Conservation (phyloP, 345 rosid species). For the Psidium guajava region DNA sequence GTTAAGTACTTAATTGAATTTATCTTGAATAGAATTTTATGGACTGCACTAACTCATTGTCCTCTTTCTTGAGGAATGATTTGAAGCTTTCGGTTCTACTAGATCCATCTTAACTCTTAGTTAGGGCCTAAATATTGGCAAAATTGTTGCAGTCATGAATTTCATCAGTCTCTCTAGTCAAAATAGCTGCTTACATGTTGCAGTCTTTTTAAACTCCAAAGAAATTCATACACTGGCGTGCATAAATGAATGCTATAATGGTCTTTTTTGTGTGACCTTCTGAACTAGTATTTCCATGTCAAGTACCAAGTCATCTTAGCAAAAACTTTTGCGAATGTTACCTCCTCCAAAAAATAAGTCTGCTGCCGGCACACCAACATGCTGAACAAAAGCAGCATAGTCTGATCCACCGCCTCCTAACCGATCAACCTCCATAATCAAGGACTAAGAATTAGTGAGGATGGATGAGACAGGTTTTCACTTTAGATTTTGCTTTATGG, state of each 20-base stretch:
- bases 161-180: neutral
- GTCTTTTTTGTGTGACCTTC: neutral
- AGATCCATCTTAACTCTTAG: neutral
- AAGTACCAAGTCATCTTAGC: neutral
- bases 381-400: conserved; percentile 72
- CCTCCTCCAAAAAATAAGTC: conserved; percentile 53
- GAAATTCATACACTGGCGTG: neutral
- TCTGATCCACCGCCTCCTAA: conserved; percentile 69
- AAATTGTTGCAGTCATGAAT: neutral
- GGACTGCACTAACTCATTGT: neutral
- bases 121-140: neutral
- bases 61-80: neutral
- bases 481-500: neutral
- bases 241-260: neutral
- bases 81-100: neutral
- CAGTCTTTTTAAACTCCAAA: neutral
- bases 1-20: neutral
- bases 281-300: neutral
- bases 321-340: conserved; percentile 7
- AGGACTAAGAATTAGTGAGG: neutral
- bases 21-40: neutral
- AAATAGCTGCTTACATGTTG: neutral
- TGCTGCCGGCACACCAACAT: conserved; percentile 59
- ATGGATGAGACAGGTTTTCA: neutral
- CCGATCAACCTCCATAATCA: conserved; percentile 37